Conservation (phyloP, 2,329 filamentous ascomycete genomes). For the Emergomyces pasteurianus region DNA sequence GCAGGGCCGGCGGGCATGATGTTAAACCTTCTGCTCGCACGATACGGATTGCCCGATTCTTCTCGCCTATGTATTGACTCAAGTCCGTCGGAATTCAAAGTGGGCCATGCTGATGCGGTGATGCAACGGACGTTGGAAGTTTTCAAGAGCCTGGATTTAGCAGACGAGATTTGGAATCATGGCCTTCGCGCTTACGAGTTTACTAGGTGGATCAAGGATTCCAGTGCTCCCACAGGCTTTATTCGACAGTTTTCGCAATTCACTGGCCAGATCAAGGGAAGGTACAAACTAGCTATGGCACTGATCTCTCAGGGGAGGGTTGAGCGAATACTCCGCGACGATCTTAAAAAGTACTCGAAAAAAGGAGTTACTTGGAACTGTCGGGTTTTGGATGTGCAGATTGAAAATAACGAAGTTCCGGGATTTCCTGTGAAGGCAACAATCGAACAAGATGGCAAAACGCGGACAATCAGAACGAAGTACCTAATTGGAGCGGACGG, state of each 20-base stretch:
- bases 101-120: conserved; percentile 33
- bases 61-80: conserved; percentile 34
- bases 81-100: conserved; percentile 27
- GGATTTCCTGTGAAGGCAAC: conserved; percentile 26
- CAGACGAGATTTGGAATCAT: conserved; percentile 22
- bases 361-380: conserved; percentile 50
- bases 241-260: not conserved
- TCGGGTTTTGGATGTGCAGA: conserved; percentile 50
- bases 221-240: not conserved
- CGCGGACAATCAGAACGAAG: conserved; percentile 46
- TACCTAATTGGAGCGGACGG: conserved; percentile 64
- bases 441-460: conserved; percentile 19
- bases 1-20: conserved; percentile 35
- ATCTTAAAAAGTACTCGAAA: conserved; percentile 51
- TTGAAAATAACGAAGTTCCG: conserved; percentile 38
- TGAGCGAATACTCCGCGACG: conserved; percentile 56
- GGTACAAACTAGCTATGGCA: conserved; percentile 40
- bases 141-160: conserved; percentile 30
- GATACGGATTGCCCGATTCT: conserved; percentile 31
- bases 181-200: conserved; percentile 47
- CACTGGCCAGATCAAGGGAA: conserved; percentile 38
- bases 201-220: conserved; percentile 27
- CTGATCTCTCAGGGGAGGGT: conserved; percentile 61
- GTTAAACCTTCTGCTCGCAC: conserved; percentile 30
- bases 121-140: conserved; percentile 34